Percentiles rank a stretch among this genome's conserved stretches.
phyloP scores from a whole-genome alignment of 2,329 filamentous ascomycete species.

The Scytalidium lignicola region DNA sequence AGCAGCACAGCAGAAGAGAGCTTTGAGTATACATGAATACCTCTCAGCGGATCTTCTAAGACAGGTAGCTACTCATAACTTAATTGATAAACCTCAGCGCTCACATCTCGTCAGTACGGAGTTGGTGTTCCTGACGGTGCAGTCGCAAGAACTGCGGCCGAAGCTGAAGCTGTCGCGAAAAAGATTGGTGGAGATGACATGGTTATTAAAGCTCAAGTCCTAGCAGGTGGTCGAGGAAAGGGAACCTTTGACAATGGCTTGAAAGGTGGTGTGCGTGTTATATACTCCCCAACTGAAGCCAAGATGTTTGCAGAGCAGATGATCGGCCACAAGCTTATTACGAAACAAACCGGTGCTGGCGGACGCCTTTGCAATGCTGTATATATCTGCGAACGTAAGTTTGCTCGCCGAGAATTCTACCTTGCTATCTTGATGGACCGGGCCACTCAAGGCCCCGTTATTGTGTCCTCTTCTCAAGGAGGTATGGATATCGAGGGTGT shows the following conservation, averaged over 20 bases:
- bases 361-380: constrained; percentile 95
- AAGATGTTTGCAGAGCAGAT: constrained; percentile 98
- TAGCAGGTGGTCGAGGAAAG: constrained; percentile 96
- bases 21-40: constrained; percentile 97
- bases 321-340: constrained; percentile 99
- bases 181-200: constrained; percentile 90
- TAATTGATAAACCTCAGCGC: constrained; percentile 16
- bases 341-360: constrained; percentile 94
- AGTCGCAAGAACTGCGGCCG: constrained; percentile 75
- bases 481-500: constrained; percentile 99
- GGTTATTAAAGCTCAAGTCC: constrained; percentile 99
- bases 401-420: constrained; percentile 98
- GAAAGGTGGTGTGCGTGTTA: constrained; percentile 96
- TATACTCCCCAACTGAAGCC: constrained; percentile 95
- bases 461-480: constrained; percentile 95
- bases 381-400: constrained; percentile 99
- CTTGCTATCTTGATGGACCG: constrained; percentile 98
- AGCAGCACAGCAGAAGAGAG: constrained; percentile 71
- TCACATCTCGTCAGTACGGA: constrained; percentile 66
- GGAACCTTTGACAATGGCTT: constrained; percentile 96
- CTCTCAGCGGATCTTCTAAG: constrained; percentile 87
- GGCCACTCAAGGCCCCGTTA: constrained; percentile 82
- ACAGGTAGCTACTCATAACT: constrained; percentile 41
- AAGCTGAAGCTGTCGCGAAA: constrained; percentile 90
- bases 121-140: constrained; percentile 86